These are phyloP conservation scores for Taxillus chinensis DNA, from an alignment of 164 flowering plant genomes.

Conservation along the genomic window DNA sequence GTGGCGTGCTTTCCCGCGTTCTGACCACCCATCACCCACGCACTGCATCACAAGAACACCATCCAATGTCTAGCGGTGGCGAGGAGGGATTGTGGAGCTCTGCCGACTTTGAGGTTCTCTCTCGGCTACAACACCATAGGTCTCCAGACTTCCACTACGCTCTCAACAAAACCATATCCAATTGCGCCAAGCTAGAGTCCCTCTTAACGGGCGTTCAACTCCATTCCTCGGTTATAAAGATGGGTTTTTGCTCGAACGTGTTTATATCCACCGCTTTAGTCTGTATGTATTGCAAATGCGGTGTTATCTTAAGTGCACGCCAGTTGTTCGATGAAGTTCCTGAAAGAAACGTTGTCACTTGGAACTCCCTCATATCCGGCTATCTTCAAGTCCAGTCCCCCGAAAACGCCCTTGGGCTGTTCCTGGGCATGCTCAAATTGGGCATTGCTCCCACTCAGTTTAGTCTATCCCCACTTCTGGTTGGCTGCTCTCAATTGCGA, in stretches of 20 bases:
- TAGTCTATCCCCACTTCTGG: slow-evolving; percentile 22
- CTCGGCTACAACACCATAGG: slow-evolving; percentile 6
- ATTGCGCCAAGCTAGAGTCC: slow-evolving; percentile 21
- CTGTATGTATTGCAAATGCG: slow-evolving; percentile 30
- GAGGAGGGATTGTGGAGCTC: not conserved
- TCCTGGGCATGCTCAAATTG: slow-evolving; percentile 20
- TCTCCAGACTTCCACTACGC: not conserved
- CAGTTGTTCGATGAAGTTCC: slow-evolving; percentile 36
- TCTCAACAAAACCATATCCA: slow-evolving; percentile 22
- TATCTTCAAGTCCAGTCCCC: slow-evolving; percentile 18
- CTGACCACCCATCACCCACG: not conserved
- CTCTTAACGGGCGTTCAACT: slow-evolving; percentile 22
- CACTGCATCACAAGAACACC: not conserved
- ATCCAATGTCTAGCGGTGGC: not conserved
- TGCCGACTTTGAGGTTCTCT: not conserved
- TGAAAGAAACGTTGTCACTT: slow-evolving; percentile 27
- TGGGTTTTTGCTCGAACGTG: slow-evolving; percentile 25
- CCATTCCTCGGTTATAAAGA: slow-evolving; percentile 24
- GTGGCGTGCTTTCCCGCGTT: slow-evolving; percentile 4
- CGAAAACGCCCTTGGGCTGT: slow-evolving; percentile 17
- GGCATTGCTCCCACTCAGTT: slow-evolving; percentile 17
- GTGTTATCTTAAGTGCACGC: slow-evolving; percentile 13
- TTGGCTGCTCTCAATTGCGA: slow-evolving; percentile 21
- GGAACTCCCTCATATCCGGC: slow-evolving; percentile 31
- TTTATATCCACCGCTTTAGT: slow-evolving; percentile 28